Percentiles rank a stretch among this genome's conserved stretches.
phyloP scores from a whole-genome alignment of 306 rosid species.

The Cucurbita pepo region DNA sequence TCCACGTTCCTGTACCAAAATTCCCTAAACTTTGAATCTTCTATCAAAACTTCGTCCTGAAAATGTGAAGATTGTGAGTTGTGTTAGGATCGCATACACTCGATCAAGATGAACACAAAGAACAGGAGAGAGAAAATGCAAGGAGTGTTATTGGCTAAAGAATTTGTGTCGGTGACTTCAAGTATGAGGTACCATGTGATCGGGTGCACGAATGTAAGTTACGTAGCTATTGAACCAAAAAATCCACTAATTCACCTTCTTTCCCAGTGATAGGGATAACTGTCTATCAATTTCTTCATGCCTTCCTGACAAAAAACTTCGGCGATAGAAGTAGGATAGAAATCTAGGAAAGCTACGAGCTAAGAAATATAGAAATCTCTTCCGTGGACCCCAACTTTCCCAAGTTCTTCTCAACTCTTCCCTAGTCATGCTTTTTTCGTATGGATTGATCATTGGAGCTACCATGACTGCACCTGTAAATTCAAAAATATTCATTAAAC shows the following conservation, averaged over 20 bases:
- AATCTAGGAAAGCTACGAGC: conserved; percentile 68
- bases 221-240: not conserved
- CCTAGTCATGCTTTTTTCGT: conserved; percentile 52
- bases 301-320: conserved; percentile 59
- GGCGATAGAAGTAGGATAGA: conserved; percentile 49
- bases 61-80: conserved; percentile 1
- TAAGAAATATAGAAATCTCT: conserved; percentile 45
- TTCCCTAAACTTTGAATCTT: conserved; percentile 46
- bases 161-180: too few species aligned
- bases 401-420: conserved; percentile 68
- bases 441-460: conserved; percentile 79
- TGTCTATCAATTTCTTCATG: conserved; percentile 57
- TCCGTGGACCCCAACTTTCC: conserved; percentile 68
- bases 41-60: conserved; percentile 67
- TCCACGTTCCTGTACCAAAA: conserved; percentile 70
- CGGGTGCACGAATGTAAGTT: not conserved
- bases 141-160: too few species aligned
- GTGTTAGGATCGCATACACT: too few species aligned
- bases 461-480: conserved; percentile 74
- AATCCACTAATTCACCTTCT: conserved; percentile 36
- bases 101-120: too few species aligned
- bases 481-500: conserved; percentile 10
- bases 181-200: not conserved
- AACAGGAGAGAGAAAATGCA: too few species aligned
- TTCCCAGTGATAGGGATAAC: conserved; percentile 48